Evolutionary conservation across 495 filamentous ascomycete species (phyloP), one percentile per base, ranked within the genome.

Genomic region (Aspergillus saccharolyticus): DNA sequence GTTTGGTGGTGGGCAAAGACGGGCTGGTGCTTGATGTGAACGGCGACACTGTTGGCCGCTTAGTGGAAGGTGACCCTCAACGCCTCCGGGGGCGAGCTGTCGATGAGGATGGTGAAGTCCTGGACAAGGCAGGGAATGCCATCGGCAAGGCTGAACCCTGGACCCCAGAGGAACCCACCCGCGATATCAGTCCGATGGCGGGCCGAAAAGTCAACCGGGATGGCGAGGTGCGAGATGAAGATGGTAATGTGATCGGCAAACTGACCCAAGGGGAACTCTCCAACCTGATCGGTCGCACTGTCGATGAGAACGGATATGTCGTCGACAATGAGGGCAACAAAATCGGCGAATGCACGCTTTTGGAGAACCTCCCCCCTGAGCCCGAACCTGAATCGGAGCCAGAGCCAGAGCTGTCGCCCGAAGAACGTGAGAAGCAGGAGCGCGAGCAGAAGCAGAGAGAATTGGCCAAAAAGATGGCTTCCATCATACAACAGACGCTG

Each of bases 241-340:
- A 90, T 58, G 89, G 89, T 42, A 84, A 91, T 60, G 54, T 91
- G 33, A 82, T 91, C 59, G 89, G 86, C 49, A 83, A 82, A 66
- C 79, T 92, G 21, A 90, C 87, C 3, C 80, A 81, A 8, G 89
- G 89, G 48, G 76, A 89, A 39, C 74, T 89, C n/a, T 75, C 73
- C 16, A 76, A 83, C 44, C 86, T 87, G 54, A 73, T 81, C 15
- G 89, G 89, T 43, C 84, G 87, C 63, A 83, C 87, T 66, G 85
- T 91, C 53, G 87, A 91, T 63, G 86, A 89, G 43, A 85, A 90
- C 57, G 88, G 87, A 24, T 87, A 90, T 66, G 85, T 91, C 7
- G 69, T 89, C 49, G 86, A 91, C 68, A 76, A 79, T 58, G 88
- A 91, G 67, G 87, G 85, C 59, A 85, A 84, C 54, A 82, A 80